Base-by-base conservation (phyloP, 208 protist genomes). In the Crithidia thermophila region DNA sequence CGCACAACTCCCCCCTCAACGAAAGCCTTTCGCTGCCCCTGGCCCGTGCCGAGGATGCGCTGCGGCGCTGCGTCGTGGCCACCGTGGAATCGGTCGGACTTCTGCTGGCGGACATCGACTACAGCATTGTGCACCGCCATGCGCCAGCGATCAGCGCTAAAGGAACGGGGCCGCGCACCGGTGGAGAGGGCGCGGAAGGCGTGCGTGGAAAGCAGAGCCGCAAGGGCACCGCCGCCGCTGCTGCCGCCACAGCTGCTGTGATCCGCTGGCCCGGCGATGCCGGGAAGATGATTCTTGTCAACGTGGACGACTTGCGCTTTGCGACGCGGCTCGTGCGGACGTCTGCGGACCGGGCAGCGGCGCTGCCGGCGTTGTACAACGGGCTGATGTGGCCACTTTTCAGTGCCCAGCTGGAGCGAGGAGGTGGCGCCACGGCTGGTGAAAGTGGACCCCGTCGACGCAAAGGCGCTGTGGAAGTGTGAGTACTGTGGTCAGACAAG, bases 91-190 rank as follows among this genome's bases (percentile, higher is more conserved):
- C 42, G 13, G 61, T 87, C 21, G 83, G 62, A 1, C 56, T 88
- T 39, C 71, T 93, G 25, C 67, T 85, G 3, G 56, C 61, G 9
- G 87, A 87, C 45, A 69, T 81, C 20, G 87, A 93, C 59, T 93
- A 93, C 66, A 69, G 67, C 70, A 50, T 45, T 14, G 52, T 84
- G 10, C 55, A 65, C 55, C 27, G 20, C 20, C 37, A 42, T 28
- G 53, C 21, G 31, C 51, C 20, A 18, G 39, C 61, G 11, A 25
- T 16, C 43, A n/a, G n/a, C n/a, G n/a, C n/a, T n/a, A n/a, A 21
- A 2, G 47, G 27, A 30, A 36, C 18, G 25, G 6, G 13, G 50
- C 25, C 25, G 31, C n/a, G 40, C 40, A 55, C 34, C 61, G 67
- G 43, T 25, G 27, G 47, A 21, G 50, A 63, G 18, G 58, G n/a